Base-by-base conservation (phyloP, 148 eudicot species). In the Rhododendron williamsianum region DNA sequence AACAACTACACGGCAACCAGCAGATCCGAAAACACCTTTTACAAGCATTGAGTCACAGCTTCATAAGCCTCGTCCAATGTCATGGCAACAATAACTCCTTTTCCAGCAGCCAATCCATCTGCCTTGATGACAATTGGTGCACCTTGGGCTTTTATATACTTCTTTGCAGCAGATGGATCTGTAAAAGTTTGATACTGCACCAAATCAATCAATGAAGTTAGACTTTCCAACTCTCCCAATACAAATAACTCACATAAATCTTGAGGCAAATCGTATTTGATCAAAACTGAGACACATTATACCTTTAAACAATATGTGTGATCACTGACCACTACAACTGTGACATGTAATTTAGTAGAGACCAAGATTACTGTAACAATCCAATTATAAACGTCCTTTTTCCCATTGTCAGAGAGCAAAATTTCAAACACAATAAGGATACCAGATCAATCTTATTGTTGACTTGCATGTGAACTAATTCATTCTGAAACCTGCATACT, bases 41-140 rank as follows among this genome's bases (percentile, higher is more conserved):
- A 96, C 92, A 74, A 96, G 99, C 97, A 96, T 96, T 7, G 91
- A 92, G 87, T 96, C 98, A 96, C 96, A 73, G 99, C 97, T 89
- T 89, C 96, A 84, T 86, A 91, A 86, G 97, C 99, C 88, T 95
- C 95, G 16, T 95, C 91, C 46, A 94, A 84, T 54, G 97, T 92
- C 93, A 90, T 90, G 46, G 99, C 99, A 36, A 96, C 99, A 87
- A 93, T 86, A 60, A 96, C 99, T 85, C 98, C 99, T 90, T 96
- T 96, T 71, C 99, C 99, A 80, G 98, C 98, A 86, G 99, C 98
- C 86, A 96, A 91, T 9, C 99, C 98, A 85, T 95, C 96, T 41
- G 98, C 98, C 89, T 96, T 96, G 86, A 95, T 85, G 54, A 96
- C 99, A 60, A 96, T 95, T 12, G 99, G 99, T 41, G 94, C 93